A percentile compares a stretch with the other conserved stretches of the same genome.
Evolutionary conservation across 164 flowering plant species (phyloP).

Genomic region (Annona cherimola): DNA sequence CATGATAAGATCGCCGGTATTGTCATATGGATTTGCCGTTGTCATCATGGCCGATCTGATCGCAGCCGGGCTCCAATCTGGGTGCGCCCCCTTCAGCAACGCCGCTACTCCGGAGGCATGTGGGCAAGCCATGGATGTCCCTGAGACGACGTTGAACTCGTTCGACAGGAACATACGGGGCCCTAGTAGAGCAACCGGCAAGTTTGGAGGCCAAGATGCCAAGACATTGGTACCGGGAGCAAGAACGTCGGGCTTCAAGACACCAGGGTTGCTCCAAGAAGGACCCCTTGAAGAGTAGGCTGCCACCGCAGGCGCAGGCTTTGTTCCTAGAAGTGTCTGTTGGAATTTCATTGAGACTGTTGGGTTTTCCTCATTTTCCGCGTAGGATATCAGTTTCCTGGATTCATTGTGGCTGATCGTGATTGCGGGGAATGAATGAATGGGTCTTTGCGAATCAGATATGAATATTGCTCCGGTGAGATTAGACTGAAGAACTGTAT

Average conservation of each 20-base stretch:
- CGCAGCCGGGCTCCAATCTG: conserved; percentile 43
- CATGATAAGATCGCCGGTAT: conserved; percentile 15
- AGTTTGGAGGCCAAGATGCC: conserved; percentile 35
- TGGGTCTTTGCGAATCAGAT: conserved; percentile 11
- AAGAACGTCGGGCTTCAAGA: background rate
- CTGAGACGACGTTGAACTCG: conserved; percentile 31
- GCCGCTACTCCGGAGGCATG: conserved; percentile 39
- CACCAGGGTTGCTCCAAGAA: background rate
- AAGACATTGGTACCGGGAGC: conserved; percentile 21
- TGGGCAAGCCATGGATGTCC: conserved; percentile 45
- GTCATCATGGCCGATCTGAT: conserved; percentile 40
- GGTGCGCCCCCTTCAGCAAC: conserved; percentile 30
- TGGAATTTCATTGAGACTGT: conserved; percentile 24
- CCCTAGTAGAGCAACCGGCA: conserved; percentile 10
- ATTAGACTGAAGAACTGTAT: conserved; percentile 8
- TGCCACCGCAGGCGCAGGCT: conserved; percentile 49
- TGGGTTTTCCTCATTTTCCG: background rate
- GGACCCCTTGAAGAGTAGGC: conserved; percentile 42
- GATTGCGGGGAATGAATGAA: background rate
- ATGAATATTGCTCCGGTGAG: conserved; percentile 52
- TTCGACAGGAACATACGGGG: conserved; percentile 8
- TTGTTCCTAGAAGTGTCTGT: conserved; percentile 33
- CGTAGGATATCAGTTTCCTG: background rate
- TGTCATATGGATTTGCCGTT: conserved; percentile 24
- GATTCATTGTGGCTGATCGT: background rate